phyloP scores from a whole-genome alignment of 129 eudicot species.

The Centella asiatica region DNA sequence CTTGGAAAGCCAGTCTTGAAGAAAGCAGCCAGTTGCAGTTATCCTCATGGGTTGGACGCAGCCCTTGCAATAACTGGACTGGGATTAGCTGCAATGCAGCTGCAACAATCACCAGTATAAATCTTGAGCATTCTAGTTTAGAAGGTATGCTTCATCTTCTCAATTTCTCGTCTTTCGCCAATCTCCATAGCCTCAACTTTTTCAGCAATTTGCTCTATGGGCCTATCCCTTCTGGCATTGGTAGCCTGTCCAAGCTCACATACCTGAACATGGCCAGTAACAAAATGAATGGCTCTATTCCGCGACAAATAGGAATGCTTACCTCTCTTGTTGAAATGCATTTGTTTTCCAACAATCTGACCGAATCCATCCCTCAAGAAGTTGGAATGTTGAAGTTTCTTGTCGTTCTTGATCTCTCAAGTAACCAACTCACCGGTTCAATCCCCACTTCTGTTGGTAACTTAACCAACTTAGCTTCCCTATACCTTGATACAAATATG shows the following conservation, averaged over 20 bases:
- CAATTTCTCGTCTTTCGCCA: constrained; percentile 12
- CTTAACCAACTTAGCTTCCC: constrained; percentile 4
- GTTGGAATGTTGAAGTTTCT: background rate
- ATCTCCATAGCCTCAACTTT: constrained; percentile 17
- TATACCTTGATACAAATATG: background rate
- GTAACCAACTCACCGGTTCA: background rate
- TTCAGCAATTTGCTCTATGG: constrained; percentile 19
- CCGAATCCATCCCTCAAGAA: background rate
- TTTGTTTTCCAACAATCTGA: background rate
- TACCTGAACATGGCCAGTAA: background rate
- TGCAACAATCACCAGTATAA: background rate
- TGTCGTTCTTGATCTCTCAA: background rate
- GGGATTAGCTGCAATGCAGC: constrained; percentile 16
- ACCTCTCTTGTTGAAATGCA: background rate
- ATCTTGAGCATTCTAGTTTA: constrained; percentile 3
- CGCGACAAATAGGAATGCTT: background rate
- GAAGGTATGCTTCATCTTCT: constrained; percentile 18
- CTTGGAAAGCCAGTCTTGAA: constrained; percentile 22
- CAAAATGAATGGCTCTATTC: background rate
- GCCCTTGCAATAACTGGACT: constrained; percentile 12
- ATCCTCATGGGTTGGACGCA: constrained; percentile 8
- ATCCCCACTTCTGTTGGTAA: constrained; percentile 17
- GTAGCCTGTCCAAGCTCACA: constrained; percentile 15
- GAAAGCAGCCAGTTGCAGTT: constrained; percentile 8
- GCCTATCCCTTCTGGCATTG: constrained; percentile 9